phyloP scores from a whole-genome alignment of 2,329 filamentous ascomycete species.

The Ramularia collo-cygni region DNA sequence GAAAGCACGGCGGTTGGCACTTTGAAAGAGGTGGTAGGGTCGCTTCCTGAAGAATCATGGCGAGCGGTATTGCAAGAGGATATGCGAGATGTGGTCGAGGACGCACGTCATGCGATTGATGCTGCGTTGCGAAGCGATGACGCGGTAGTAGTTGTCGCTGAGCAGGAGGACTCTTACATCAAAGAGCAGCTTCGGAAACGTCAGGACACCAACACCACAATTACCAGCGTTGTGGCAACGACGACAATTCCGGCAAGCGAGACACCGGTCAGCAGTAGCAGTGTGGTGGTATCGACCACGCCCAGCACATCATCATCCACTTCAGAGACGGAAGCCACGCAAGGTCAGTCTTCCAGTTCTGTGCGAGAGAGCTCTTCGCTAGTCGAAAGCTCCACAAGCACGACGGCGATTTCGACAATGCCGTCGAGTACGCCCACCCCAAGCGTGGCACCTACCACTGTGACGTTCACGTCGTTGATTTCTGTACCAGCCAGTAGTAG shows the following conservation, averaged over 20 bases:
- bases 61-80: conserved; percentile 61
- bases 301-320: neutral
- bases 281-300: conserved; percentile 5
- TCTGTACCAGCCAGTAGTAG: conserved; percentile 12
- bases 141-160: conserved; percentile 58
- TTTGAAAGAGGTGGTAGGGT: conserved; percentile 51
- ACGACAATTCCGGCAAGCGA: conserved; percentile 6
- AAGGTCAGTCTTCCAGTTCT: conserved; percentile 17
- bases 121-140: conserved; percentile 56
- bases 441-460: conserved; percentile 8
- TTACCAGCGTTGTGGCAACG: neutral
- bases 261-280: conserved; percentile 2
- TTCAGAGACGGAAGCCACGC: conserved; percentile 1
- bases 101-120: conserved; percentile 57
- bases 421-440: conserved; percentile 6
- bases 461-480: conserved; percentile 7
- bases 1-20: conserved; percentile 22
- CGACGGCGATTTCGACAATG: conserved; percentile 11
- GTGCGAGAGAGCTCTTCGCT: conserved; percentile 6
- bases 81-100: conserved; percentile 60
- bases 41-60: conserved; percentile 53
- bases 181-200: conserved; percentile 37
- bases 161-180: conserved; percentile 33
- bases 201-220: conserved; percentile 28
- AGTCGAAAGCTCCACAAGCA: conserved; percentile 6